Evolutionary conservation across 805 yeast genomes (phyloP).

Genomic region (Peterozyma toletana): DNA sequence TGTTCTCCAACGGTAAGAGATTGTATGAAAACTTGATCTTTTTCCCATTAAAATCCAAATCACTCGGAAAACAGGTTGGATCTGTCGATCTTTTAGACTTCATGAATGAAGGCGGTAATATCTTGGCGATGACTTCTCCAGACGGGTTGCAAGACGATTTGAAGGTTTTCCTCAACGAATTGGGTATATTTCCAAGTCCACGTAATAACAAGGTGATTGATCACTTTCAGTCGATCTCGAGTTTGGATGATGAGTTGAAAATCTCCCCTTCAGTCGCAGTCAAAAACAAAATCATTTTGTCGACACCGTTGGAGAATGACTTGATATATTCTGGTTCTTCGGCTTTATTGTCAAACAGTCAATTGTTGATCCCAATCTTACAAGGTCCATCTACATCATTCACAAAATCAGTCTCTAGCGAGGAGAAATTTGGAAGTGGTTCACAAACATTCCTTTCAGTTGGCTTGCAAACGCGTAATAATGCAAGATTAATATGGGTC

Average conservation of each 20-base stretch:
- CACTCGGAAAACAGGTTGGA: constrained; percentile 29
- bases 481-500: constrained; percentile 74
- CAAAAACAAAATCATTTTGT: constrained; percentile 20
- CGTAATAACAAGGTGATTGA: constrained; percentile 59
- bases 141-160: constrained; percentile 50
- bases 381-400: constrained; percentile 60
- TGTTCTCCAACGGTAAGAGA: constrained; percentile 35
- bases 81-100: constrained; percentile 50
- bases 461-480: constrained; percentile 72
- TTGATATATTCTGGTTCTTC: constrained; percentile 43
- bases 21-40: constrained; percentile 49
- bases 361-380: constrained; percentile 62
- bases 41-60: constrained; percentile 48
- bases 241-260: constrained; percentile 12
- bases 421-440: constrained; percentile 70
- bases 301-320: constrained; percentile 4
- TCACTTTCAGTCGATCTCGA: constrained; percentile 36
- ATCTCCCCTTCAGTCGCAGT: constrained; percentile 18
- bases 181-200: constrained; percentile 83
- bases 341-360: constrained; percentile 65
- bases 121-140: constrained; percentile 55
- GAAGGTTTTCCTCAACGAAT: constrained; percentile 61
- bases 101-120: constrained; percentile 64
- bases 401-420: constrained; percentile 32
- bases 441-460: constrained; percentile 70